These are phyloP conservation scores for Coemansia sp. DNA, from an alignment of 192 early-diverging fungal species.

Conservation along the genomic window DNA sequence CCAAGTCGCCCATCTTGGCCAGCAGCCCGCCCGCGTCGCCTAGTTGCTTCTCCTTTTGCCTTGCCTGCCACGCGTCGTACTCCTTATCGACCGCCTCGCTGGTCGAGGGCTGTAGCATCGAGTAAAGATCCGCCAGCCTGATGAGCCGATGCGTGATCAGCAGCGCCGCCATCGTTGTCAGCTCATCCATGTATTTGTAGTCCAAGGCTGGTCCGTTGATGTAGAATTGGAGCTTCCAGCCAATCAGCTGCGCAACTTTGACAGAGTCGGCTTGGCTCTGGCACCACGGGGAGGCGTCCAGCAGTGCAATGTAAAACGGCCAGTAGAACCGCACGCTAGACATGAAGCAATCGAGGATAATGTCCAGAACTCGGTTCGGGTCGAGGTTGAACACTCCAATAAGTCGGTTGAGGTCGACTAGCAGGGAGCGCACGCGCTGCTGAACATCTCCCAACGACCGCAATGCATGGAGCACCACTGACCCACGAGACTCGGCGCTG, in stretches of 20 bases:
- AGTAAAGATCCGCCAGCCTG: slow-evolving; percentile 32
- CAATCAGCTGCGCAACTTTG: slow-evolving; percentile 48
- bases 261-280: slow-evolving; percentile 21
- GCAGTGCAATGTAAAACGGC: slow-evolving; percentile 48
- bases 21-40: slow-evolving; percentile 17
- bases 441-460: slow-evolving; percentile 30
- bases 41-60: slow-evolving; percentile 28
- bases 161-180: slow-evolving; percentile 45
- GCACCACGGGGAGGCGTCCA: slow-evolving; percentile 55
- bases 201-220: slow-evolving; percentile 25
- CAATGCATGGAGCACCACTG: slow-evolving; percentile 24
- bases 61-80: slow-evolving; percentile 32
- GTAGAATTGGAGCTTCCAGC: slow-evolving; percentile 52
- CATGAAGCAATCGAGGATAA: slow-evolving; percentile 54
- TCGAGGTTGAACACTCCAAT: slow-evolving; percentile 52
- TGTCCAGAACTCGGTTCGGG: slow-evolving; percentile 50
- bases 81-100: slow-evolving; percentile 21
- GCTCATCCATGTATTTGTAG: slow-evolving; percentile 41
- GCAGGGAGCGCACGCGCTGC: slow-evolving; percentile 14
- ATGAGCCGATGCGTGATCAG: slow-evolving; percentile 44
- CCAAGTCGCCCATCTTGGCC: slow-evolving; percentile 40
- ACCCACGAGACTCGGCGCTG: not conserved
- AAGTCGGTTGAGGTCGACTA: slow-evolving; percentile 42
- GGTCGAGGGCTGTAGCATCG: slow-evolving; percentile 27
- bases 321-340: slow-evolving; percentile 48